A percentile compares a stretch with the other conserved stretches of the same genome.
Conservation (phyloP, 176 grass and related monocot genomes). For the Puya raimondii region DNA sequence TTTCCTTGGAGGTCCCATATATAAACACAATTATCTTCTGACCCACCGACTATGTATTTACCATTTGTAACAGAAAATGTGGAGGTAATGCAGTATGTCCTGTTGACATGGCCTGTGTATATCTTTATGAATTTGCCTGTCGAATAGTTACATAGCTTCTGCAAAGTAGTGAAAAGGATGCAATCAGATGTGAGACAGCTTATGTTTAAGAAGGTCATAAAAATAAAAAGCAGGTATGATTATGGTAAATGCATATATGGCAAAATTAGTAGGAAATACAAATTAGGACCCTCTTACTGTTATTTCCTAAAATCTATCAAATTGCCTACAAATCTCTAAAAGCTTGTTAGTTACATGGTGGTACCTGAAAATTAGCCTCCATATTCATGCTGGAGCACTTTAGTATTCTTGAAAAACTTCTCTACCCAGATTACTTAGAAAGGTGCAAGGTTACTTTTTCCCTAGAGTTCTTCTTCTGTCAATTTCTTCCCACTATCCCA, state of each 20-base stretch:
- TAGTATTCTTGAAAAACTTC: too few relatives aligned
- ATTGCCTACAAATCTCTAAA: too few relatives aligned
- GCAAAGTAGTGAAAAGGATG: constrained; percentile 16
- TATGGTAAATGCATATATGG: not conserved
- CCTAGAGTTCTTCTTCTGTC: too few relatives aligned
- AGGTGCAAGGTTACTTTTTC: too few relatives aligned
- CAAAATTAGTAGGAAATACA: not conserved
- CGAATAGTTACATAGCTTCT: constrained; percentile 83
- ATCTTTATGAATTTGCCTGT: constrained; percentile 69
- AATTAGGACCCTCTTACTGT: too few relatives aligned
- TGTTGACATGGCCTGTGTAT: constrained; percentile 73
- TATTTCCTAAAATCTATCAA: too few relatives aligned
- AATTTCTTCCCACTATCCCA: too few relatives aligned
- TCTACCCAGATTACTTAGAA: too few relatives aligned
- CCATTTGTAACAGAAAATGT: constrained; percentile 73
- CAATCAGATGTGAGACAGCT: constrained; percentile 9
- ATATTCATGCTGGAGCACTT: too few relatives aligned
- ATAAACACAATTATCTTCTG: constrained; percentile 78
- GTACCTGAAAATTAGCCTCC: too few relatives aligned
- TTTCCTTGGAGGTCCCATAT: constrained; percentile 96
- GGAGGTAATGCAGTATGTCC: constrained; percentile 58
- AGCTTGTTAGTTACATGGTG: too few relatives aligned
- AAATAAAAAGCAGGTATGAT: not conserved
- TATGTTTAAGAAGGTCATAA: not conserved
- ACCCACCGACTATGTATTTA: constrained; percentile 83